Evolutionary conservation across 257 asterid genomes (phyloP), one percentile per base, ranked within the genome.

Genomic region (Solanum ossicruentum): DNA sequence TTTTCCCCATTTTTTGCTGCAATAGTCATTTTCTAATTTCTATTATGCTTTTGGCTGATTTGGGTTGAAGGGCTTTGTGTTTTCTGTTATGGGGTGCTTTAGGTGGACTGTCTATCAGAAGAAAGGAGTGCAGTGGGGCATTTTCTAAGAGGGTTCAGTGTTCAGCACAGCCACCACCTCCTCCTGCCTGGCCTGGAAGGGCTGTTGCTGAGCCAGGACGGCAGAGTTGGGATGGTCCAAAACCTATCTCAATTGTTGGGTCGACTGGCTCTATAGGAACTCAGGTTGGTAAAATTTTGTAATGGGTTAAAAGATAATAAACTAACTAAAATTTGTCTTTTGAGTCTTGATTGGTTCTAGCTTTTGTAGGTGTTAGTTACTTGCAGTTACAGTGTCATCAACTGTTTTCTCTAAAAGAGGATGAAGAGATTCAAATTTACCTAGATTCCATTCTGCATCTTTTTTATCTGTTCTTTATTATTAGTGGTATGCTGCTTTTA

Each of bases 261-360:
- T 97, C 99, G 60, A 97, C 99, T 82, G 99, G 99, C 85, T 97
- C 99, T 71, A 94, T 97, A 83, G 99, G 99, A 61, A 95, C 99
- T 39, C 99, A 97, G 99, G 99, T 97, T 70, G 20, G 49, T 78
- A 43, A 28, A 78, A 52, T 52, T 10, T 78, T 78, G 49, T 36
- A 58, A 58, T n/a, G 28, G 66, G 66, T 7, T 58, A 58, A 58
- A 58, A 58, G 66, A 45, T 2, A 45, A 45, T 45, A 45, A 8
- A 58, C 66, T 58, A n/a, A n/a, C 8, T 58, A 21, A 58, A 23
- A 58, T 58, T n/a, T 28, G 41, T 36, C n/a, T 26, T 77, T 77
- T 26, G 1, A 52, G 26, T 52, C 47, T 52, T 77, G 65, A 52
- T 78, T 52, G 65, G 12, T 17, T 78, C 26, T 78, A 16, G 82